Conservation (phyloP, 202 grass and related monocot species). For the Zoysia matrella region DNA sequence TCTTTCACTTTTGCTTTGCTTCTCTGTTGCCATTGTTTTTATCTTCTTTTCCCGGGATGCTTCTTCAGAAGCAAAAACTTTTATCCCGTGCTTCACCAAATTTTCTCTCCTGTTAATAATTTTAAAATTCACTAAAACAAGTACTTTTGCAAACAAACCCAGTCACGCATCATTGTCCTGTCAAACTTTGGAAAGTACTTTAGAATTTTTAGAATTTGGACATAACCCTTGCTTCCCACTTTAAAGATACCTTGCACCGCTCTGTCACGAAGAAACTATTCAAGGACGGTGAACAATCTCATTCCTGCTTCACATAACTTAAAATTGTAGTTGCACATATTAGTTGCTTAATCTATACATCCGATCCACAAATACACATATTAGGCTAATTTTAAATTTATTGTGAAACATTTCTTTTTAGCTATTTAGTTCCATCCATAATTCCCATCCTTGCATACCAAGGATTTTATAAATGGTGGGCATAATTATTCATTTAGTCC, state of each 20-base stretch:
- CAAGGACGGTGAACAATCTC: slow-evolving; percentile 23
- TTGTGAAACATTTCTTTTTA: neutral
- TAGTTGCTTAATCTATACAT: neutral
- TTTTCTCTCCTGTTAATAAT: neutral
- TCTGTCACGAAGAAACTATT: slow-evolving; percentile 42
- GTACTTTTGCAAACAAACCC: neutral
- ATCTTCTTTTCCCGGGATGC: neutral
- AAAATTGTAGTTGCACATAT: neutral
- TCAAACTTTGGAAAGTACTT: neutral
- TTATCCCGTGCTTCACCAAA: neutral
- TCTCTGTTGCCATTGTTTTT: slow-evolving; percentile 23
- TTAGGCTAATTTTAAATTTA: neutral
- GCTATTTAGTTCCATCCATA: no score
- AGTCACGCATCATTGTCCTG: slow-evolving; percentile 3
- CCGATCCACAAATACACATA: neutral
- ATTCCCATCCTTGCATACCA: neutral
- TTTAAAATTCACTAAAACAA: slow-evolving; percentile 5
- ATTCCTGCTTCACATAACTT: neutral
- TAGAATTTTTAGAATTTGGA: neutral
- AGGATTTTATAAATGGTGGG: neutral
- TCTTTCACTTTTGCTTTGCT: slow-evolving; percentile 29
- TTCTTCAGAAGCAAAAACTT: slow-evolving; percentile 30
- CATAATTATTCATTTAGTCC: neutral
- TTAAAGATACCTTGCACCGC: neutral
- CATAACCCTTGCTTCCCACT: slow-evolving; percentile 14